phyloP scores from a whole-genome alignment of 176 grass and related monocot genomes.

The Avena sativa region DNA sequence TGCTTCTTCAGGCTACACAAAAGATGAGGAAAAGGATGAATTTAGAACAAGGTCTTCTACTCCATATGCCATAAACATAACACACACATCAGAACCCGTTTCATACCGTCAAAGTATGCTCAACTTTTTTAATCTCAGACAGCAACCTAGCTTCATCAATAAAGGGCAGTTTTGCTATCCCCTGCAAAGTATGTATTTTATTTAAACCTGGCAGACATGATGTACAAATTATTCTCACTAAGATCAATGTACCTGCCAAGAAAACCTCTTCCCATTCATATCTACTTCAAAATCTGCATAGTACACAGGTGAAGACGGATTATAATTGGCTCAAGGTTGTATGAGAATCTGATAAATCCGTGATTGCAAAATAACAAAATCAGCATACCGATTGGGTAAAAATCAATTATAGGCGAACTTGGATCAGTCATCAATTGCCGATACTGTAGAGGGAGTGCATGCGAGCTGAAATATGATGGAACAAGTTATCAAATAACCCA shows the following conservation, averaged over 20 bases:
- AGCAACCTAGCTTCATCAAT: constrained; percentile 91
- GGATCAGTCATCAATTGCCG: constrained; percentile 76
- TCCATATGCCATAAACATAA: constrained; percentile 28
- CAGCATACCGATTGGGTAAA: constrained; percentile 88
- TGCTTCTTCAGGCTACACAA: constrained; percentile 86
- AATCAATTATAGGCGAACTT: constrained; percentile 90
- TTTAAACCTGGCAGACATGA: constrained; percentile 39
- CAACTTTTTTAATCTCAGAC: constrained; percentile 86
- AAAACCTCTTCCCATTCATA: constrained; percentile 98
- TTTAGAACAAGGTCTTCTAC: constrained; percentile 25
- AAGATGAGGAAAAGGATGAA: constrained; percentile 35
- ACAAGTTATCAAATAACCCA: constrained; percentile 31
- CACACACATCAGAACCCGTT: constrained; percentile 27
- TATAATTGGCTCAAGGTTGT: constrained; percentile 20
- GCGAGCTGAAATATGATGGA: constrained; percentile 66
- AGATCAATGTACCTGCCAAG: constrained; percentile 84
- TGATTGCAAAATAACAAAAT: constrained; percentile 21
- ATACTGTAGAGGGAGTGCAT: constrained; percentile 90
- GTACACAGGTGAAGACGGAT: constrained; percentile 20
- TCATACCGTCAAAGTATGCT: constrained; percentile 91
- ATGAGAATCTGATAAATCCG: constrained; percentile 7
- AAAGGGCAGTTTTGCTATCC: constrained; percentile 95
- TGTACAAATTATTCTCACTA: constrained; percentile 24
- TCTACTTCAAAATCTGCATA: constrained; percentile 95
- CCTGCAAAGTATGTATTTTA: constrained; percentile 56